Evolutionary conservation across 2,329 filamentous ascomycete species (phyloP).

Genomic region (Colletotrichum kahawae): DNA sequence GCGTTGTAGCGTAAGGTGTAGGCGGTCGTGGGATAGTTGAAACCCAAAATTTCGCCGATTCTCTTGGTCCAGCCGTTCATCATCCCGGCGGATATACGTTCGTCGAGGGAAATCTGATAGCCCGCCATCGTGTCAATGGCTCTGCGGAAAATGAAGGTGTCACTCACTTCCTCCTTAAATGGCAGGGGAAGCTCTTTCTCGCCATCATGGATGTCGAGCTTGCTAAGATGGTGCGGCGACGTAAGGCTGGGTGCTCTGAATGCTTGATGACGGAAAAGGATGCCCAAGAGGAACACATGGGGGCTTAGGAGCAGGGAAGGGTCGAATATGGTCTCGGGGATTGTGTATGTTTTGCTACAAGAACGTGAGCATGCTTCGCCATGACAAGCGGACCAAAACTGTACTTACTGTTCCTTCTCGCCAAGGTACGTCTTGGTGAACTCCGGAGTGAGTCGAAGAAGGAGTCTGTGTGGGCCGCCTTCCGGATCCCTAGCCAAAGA

Average conservation of each 20-base stretch:
- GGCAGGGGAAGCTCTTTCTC: not conserved
- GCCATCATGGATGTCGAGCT: not conserved
- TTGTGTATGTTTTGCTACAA: not conserved
- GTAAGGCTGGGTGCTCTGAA: not conserved
- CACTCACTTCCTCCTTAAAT: not conserved
- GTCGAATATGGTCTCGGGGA: not conserved
- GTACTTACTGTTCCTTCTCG: too few species aligned
- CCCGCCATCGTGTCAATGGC: conserved; percentile 34
- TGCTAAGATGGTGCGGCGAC: not conserved
- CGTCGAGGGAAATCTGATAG: conserved; percentile 19
- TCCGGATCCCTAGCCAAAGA: too few species aligned
- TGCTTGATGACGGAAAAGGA: not conserved
- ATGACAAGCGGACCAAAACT: too few species aligned
- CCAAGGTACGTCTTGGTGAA: too few species aligned
- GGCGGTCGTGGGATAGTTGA: not conserved
- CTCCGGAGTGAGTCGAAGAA: too few species aligned
- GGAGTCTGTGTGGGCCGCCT: too few species aligned
- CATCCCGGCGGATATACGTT: conserved; percentile 15
- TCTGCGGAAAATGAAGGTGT: conserved; percentile 6
- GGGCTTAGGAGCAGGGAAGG: not conserved
- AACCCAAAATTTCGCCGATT: conserved; percentile 1
- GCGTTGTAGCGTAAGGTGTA: not conserved
- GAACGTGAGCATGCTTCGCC: not conserved
- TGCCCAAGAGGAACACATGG: not conserved
- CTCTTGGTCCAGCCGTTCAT: conserved; percentile 21